These are phyloP conservation scores for Rutstroemia sp. DNA, from an alignment of 2,329 filamentous ascomycete species.

Conservation along the genomic window DNA sequence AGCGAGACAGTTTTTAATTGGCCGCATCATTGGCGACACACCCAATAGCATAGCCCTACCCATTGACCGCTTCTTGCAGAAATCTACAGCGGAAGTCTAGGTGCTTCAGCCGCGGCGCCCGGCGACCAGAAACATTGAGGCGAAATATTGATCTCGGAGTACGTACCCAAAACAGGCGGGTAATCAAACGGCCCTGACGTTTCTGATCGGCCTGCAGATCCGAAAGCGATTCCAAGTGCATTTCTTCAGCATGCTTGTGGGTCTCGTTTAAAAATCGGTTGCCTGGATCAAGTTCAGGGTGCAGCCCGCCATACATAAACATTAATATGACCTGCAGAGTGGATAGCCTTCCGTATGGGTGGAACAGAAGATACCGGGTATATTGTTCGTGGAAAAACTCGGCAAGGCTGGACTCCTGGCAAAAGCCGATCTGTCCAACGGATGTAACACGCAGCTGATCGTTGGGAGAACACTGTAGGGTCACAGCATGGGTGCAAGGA, in stretches of 20 bases:
- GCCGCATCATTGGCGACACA: too few species aligned
- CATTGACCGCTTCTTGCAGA: constrained; percentile 18
- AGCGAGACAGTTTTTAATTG: too few species aligned
- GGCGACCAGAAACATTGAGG: neutral
- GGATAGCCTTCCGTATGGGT: neutral
- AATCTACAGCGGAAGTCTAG: too few species aligned
- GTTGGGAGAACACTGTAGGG: neutral
- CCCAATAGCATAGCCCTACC: too few species aligned
- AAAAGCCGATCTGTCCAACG: neutral
- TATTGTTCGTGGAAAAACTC: neutral
- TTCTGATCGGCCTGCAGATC: neutral
- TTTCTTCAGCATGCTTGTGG: neutral
- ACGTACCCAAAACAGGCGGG: neutral
- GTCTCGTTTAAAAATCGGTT: neutral
- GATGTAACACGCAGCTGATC: neutral
- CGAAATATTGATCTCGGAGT: neutral
- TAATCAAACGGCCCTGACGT: neutral
- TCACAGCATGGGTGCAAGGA: neutral
- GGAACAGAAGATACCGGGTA: neutral
- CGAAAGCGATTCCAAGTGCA: neutral
- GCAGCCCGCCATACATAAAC: neutral
- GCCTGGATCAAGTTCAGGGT: neutral
- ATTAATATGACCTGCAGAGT: neutral
- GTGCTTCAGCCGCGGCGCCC: too few species aligned
- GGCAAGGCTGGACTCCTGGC: neutral